Conservation (phyloP, 1,139 yeast genomes). For the Blastobotrys aristatus region DNA sequence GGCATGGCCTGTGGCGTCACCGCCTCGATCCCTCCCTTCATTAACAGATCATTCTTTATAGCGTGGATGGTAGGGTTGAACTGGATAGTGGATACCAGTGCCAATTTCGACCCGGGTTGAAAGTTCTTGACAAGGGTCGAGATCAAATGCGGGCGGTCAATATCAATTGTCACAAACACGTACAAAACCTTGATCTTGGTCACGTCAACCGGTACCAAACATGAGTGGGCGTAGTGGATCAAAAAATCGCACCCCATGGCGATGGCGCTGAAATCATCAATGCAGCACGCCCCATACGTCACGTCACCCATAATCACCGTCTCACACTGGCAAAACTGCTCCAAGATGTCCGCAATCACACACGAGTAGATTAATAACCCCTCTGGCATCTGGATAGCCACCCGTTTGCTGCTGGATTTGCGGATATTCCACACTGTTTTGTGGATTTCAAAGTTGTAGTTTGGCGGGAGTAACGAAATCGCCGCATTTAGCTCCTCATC, state of each 20-base stretch:
- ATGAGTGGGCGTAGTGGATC: slow-evolving; percentile 96
- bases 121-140: slow-evolving; percentile 74
- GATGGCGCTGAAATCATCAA: slow-evolving; percentile 92
- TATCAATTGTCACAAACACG: slow-evolving; percentile 90
- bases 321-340: slow-evolving; percentile 84
- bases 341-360: slow-evolving; percentile 81
- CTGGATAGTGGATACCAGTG: slow-evolving; percentile 92
- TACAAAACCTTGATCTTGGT: slow-evolving; percentile 86
- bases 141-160: slow-evolving; percentile 76
- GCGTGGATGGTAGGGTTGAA: slow-evolving; percentile 92
- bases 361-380: slow-evolving; percentile 85
- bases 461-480: slow-evolving; percentile 72
- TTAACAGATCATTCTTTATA: slow-evolving; percentile 49
- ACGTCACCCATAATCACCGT: slow-evolving; percentile 98
- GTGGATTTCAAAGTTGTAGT: slow-evolving; percentile 92
- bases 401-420: slow-evolving; percentile 65
- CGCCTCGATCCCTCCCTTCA: slow-evolving; percentile 36
- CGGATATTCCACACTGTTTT: slow-evolving; percentile 91
- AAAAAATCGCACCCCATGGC: slow-evolving; percentile 90
- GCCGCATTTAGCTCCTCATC: slow-evolving; percentile 80
- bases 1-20: slow-evolving; percentile 92
- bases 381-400: slow-evolving; percentile 97
- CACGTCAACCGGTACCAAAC: slow-evolving; percentile 91
- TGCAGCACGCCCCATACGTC: slow-evolving; percentile 97
- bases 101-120: slow-evolving; percentile 54